Percentiles rank a stretch among this genome's conserved stretches.
Evolutionary conservation across 2,329 filamentous ascomycete genomes (phyloP).

Genomic region (Paramyrothecium roridum): DNA sequence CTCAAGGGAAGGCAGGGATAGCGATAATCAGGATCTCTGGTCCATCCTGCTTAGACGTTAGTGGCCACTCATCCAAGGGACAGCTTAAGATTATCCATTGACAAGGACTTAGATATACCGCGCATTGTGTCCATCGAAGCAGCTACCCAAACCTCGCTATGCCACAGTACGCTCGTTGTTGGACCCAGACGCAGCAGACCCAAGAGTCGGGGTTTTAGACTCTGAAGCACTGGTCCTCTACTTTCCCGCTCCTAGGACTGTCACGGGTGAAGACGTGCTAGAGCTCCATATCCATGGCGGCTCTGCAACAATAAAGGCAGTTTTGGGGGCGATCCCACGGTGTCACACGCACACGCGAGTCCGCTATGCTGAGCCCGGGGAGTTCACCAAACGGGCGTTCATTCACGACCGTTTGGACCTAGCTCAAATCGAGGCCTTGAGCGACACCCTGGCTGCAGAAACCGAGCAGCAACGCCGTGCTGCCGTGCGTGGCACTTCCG

Average conservation of each 20-base stretch:
- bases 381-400: slow-evolving; percentile 93
- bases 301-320: slow-evolving; percentile 80
- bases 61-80: slow-evolving; percentile 5
- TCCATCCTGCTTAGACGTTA: slow-evolving; percentile 65
- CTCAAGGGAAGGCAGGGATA: slow-evolving; percentile 81
- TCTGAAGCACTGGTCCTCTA: slow-evolving; percentile 76
- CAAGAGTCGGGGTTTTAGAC: slow-evolving; percentile 60
- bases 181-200: slow-evolving; percentile 33
- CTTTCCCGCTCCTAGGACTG: slow-evolving; percentile 77
- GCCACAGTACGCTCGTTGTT: slow-evolving; percentile 75
- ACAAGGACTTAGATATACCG: slow-evolving; percentile 40
- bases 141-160: slow-evolving; percentile 44
- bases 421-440: slow-evolving; percentile 71
- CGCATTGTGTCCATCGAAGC: slow-evolving; percentile 45
- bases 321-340: slow-evolving; percentile 71
- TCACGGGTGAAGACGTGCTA: slow-evolving; percentile 88
- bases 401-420: slow-evolving; percentile 81
- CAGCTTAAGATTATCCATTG: slow-evolving; percentile 3
- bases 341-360: slow-evolving; percentile 43
- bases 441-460: slow-evolving; percentile 62
- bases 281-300: slow-evolving; percentile 96
- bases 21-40: slow-evolving; percentile 88
- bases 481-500: slow-evolving; percentile 75
- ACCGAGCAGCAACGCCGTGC: slow-evolving; percentile 92
- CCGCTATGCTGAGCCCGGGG: slow-evolving; percentile 89